phyloP scores from a whole-genome alignment of 768 basidiomycete species.

The Amanita rubescens region DNA sequence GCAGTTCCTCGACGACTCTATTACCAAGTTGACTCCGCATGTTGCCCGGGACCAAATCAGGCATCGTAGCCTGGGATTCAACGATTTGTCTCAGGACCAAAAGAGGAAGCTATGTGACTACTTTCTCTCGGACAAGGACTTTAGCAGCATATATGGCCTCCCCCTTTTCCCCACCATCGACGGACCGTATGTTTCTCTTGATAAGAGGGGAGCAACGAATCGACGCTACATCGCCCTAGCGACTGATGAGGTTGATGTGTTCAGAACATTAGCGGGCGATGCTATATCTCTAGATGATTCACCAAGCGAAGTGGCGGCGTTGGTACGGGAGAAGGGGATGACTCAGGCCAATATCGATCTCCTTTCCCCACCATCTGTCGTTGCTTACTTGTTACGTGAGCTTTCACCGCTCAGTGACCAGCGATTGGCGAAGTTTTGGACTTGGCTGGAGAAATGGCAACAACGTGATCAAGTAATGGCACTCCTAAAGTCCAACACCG shows the following conservation, averaged over 20 bases:
- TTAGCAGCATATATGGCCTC: conserved; percentile 27
- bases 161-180: conserved; percentile 27
- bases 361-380: conserved; percentile 19
- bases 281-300: conserved; percentile 25
- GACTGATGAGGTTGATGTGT: conserved; percentile 20
- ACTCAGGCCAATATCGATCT: conserved; percentile 23
- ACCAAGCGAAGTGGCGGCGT: conserved; percentile 14
- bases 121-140: conserved; percentile 25
- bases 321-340: conserved; percentile 18
- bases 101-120: conserved; percentile 20
- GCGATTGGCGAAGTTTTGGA: conserved; percentile 39
- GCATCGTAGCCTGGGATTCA: conserved; percentile 19
- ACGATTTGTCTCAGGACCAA: conserved; percentile 3
- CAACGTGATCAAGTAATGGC: neutral
- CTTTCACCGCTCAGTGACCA: conserved; percentile 13
- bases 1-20: conserved; percentile 16
- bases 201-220: neutral
- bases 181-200: conserved; percentile 5
- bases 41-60: conserved; percentile 22
- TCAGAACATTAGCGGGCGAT: conserved; percentile 8
- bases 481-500: neutral
- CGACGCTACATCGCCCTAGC: conserved; percentile 22
- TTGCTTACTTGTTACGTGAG: conserved; percentile 14
- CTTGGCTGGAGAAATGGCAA: conserved; percentile 28
- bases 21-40: conserved; percentile 19